phyloP scores from a whole-genome alignment of 2,329 filamentous ascomycete species.

The Penicillium rolfsii region DNA sequence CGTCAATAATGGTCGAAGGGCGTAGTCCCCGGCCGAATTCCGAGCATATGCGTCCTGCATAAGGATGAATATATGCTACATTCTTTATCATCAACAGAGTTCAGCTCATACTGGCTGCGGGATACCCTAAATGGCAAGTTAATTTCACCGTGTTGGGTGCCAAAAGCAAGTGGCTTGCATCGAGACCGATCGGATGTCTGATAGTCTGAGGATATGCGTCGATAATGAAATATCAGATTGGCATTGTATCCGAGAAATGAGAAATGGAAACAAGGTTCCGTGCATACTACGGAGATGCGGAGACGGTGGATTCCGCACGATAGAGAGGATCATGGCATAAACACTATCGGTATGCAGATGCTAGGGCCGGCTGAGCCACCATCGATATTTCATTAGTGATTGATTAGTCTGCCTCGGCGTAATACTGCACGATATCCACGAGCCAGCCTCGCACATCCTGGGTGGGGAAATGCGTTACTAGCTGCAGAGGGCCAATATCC shows the following conservation, averaged over 20 bases:
- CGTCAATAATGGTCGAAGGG: constrained; percentile 15
- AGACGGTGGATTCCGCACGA: constrained; percentile 5
- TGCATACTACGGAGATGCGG: constrained; percentile 14
- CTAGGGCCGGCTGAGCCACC: constrained; percentile 24
- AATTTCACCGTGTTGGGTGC: background rate
- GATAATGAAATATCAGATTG: background rate
- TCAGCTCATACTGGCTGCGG: background rate
- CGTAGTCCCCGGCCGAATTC: constrained; percentile 7
- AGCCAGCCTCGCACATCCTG: constrained; percentile 12
- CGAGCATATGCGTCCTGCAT: constrained; percentile 11
- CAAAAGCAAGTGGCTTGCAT: background rate
- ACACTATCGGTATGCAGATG: constrained; percentile 28
- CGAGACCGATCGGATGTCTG: background rate
- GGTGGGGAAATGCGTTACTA: constrained; percentile 29
- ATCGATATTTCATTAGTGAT: constrained; percentile 12
- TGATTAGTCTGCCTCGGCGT: constrained; percentile 13
- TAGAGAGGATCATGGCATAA: constrained; percentile 22
- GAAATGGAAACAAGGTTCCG: background rate
- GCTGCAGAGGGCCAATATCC: constrained; percentile 36
- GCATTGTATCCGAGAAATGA: background rate
- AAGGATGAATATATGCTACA: constrained; percentile 3
- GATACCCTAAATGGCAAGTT: constrained; percentile 4
- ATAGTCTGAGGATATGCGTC: background rate
- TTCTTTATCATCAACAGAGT: background rate
- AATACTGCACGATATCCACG: constrained; percentile 24